Evolutionary conservation across 108 stramenopile species (phyloP).

Genomic region (Nitzschia inconspicua): DNA sequence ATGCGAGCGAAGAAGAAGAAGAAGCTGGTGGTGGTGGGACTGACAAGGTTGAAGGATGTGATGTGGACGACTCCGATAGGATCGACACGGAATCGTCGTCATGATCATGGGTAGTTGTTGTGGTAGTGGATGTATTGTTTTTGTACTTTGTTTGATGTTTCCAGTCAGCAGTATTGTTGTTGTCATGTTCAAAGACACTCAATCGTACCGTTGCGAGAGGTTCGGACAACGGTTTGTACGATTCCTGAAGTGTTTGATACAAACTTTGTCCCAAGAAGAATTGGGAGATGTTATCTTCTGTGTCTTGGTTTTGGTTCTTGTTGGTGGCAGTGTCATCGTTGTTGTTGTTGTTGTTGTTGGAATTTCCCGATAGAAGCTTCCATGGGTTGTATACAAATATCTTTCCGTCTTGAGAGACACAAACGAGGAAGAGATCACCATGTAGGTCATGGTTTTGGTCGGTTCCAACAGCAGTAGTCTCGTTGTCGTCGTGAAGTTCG

Average conservation of each 20-base stretch:
- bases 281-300: not conserved
- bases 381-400: slow-evolving; percentile 7
- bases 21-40: not conserved
- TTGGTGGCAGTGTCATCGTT: not conserved
- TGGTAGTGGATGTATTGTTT: not conserved
- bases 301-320: not conserved
- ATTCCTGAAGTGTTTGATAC: not conserved
- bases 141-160: not conserved
- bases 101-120: not conserved
- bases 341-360: slow-evolving; percentile 1
- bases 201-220: slow-evolving; percentile 13
- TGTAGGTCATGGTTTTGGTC: not conserved
- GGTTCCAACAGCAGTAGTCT: not conserved
- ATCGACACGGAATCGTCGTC: too few species aligned
- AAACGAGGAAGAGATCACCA: not conserved
- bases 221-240: slow-evolving; percentile 4
- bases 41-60: too few species aligned
- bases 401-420: not conserved
- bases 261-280: slow-evolving; percentile 3
- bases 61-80: too few species aligned
- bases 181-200: slow-evolving; percentile 12
- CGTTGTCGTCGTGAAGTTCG: not conserved
- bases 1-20: not conserved
- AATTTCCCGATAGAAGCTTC: not conserved
- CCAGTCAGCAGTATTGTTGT: not conserved